Conservation (phyloP, 257 asterid species). For the Fraxinus pennsylvanica region DNA sequence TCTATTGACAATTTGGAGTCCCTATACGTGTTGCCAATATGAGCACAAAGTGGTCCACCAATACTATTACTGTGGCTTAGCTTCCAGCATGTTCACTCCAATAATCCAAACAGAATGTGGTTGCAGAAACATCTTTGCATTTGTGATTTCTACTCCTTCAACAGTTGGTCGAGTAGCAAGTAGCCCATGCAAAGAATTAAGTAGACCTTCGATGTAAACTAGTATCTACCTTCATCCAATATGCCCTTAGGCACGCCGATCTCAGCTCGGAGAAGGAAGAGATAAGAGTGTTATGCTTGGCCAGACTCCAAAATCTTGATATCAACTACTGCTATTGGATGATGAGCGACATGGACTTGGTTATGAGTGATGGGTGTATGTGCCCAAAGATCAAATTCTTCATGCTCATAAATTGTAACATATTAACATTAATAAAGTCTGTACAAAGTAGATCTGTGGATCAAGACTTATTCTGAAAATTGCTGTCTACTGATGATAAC, state of each 20-base stretch:
- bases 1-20: background rate
- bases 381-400: background rate
- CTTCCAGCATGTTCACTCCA: background rate
- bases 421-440: background rate
- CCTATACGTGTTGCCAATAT: slow-evolving; percentile 3
- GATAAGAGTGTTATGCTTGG: background rate
- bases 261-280: background rate
- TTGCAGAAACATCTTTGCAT: background rate
- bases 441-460: background rate
- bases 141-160: background rate
- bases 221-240: background rate
- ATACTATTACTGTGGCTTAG: slow-evolving; percentile 2
- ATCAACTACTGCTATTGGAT: background rate
- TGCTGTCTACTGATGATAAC: background rate
- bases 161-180: background rate
- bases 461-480: background rate
- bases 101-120: background rate
- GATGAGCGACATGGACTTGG: background rate
- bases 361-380: background rate
- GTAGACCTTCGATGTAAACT: background rate
- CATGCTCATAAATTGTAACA: background rate
- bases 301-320: slow-evolving; percentile 11
- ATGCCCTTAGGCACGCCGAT: background rate
- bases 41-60: slow-evolving; percentile 8
- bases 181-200: slow-evolving; percentile 11